These are phyloP conservation scores for Borealophlyctis nickersoniae DNA, from an alignment of 192 early-diverging fungal genomes.

Conservation along the genomic window DNA sequence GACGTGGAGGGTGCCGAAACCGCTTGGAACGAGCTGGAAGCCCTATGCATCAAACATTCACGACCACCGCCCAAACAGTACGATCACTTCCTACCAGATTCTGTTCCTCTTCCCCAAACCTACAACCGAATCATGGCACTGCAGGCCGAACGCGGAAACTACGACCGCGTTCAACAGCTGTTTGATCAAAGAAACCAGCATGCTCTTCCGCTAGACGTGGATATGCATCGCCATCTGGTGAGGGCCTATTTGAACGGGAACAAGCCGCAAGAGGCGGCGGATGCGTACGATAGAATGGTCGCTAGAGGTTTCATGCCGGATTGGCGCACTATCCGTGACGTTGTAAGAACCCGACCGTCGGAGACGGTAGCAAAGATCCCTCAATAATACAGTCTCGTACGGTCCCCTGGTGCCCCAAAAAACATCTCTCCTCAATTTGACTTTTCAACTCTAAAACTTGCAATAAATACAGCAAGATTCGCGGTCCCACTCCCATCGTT, in stretches of 20 bases:
- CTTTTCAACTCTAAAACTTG: too few species aligned
- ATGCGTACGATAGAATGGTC: conserved; percentile 16
- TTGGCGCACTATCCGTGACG: too few species aligned
- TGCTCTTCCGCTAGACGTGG: neutral
- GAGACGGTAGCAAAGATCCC: too few species aligned
- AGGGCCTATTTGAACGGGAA: neutral
- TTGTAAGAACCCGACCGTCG: too few species aligned
- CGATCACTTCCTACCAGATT: neutral
- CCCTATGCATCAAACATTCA: neutral
- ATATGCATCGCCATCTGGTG: conserved; percentile 12
- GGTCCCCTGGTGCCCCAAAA: too few species aligned
- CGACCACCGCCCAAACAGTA: neutral
- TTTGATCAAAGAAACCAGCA: conserved; percentile 8
- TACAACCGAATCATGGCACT: conserved; percentile 15
- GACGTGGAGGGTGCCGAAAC: conserved; percentile 8
- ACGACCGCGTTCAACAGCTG: neutral
- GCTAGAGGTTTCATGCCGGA: conserved; percentile 15
- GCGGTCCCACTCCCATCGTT: too few species aligned
- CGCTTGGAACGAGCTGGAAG: conserved; percentile 14
- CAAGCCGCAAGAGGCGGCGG: neutral
- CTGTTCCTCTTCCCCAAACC: conserved; percentile 7
- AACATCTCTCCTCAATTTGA: too few species aligned
- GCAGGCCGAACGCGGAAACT: conserved; percentile 3
- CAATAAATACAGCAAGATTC: too few species aligned
- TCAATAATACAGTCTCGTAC: too few species aligned